These are phyloP conservation scores for Ceratocystis colombiana DNA, from an alignment of 2,329 filamentous ascomycete genomes.

Conservation along the genomic window DNA sequence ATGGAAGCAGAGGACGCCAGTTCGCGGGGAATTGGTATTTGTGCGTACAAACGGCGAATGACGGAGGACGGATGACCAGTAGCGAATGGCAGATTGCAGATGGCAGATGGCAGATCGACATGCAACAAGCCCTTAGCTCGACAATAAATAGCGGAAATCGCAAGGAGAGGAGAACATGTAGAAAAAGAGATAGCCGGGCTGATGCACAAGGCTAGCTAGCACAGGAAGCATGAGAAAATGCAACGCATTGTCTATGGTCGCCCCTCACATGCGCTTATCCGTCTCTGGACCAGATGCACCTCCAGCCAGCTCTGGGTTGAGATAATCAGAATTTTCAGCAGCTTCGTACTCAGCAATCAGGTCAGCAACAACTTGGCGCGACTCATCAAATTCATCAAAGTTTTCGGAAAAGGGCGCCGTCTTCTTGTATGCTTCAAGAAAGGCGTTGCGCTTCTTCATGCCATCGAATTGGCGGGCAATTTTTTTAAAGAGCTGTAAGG, in stretches of 20 bases:
- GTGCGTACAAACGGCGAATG: too few relatives aligned
- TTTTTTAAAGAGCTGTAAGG: slow-evolving; percentile 67
- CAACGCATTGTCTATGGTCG: not conserved
- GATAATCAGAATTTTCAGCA: slow-evolving; percentile 80
- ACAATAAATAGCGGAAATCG: not conserved
- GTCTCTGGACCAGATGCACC: slow-evolving; percentile 30
- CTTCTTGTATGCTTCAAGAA: slow-evolving; percentile 92
- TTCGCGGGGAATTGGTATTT: not conserved
- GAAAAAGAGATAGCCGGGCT: too few relatives aligned
- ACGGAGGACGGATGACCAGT: too few relatives aligned
- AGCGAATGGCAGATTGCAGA: too few relatives aligned
- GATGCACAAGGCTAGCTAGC: too few relatives aligned
- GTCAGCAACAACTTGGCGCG: slow-evolving; percentile 80
- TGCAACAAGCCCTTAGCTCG: not conserved
- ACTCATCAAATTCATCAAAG: slow-evolving; percentile 88
- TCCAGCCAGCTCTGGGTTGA: slow-evolving; percentile 59
- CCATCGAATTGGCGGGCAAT: slow-evolving; percentile 88
- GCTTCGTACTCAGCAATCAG: slow-evolving; percentile 92
- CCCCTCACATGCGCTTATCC: slow-evolving; percentile 23
- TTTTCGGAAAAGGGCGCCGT: slow-evolving; percentile 88
- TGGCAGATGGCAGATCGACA: not conserved
- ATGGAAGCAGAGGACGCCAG: not conserved
- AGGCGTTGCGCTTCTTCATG: slow-evolving; percentile 91
- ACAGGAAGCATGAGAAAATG: not conserved
- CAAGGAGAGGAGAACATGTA: not conserved